Evolutionary conservation across 805 yeast species (phyloP).

Genomic region (Schizosaccharomyces osmophilus): DNA sequence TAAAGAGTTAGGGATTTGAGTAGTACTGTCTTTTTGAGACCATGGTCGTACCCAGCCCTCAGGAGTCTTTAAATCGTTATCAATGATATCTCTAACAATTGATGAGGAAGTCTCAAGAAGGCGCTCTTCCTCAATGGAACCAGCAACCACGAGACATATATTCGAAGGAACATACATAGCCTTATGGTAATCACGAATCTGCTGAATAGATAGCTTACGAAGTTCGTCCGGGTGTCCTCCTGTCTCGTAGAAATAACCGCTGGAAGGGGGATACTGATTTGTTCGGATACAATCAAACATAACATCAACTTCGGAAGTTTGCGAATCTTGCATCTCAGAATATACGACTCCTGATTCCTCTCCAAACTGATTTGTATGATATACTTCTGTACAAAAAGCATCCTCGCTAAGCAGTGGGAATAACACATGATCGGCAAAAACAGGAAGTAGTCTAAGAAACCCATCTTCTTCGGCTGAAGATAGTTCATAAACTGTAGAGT

Average conservation of each 20-base stretch:
- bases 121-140: slow-evolving; percentile 57
- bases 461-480: slow-evolving; percentile 94
- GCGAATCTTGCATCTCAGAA: slow-evolving; percentile 89
- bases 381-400: slow-evolving; percentile 82
- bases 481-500: slow-evolving; percentile 80
- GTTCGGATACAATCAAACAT: slow-evolving; percentile 9
- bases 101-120: slow-evolving; percentile 31
- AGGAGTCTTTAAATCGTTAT: slow-evolving; percentile 13
- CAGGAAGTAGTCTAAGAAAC: slow-evolving; percentile 57
- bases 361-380: slow-evolving; percentile 75
- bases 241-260: slow-evolving; percentile 77
- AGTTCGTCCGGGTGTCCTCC: slow-evolving; percentile 71
- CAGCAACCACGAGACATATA: slow-evolving; percentile 60
- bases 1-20: slow-evolving; percentile 18
- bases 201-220: slow-evolving; percentile 44
- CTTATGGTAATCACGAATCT: slow-evolving; percentile 53
- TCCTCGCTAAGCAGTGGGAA: slow-evolving; percentile 70
- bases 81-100: slow-evolving; percentile 36
- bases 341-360: slow-evolving; percentile 91
- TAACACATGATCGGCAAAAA: slow-evolving; percentile 68
- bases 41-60: slow-evolving; percentile 36
- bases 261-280: slow-evolving; percentile 17
- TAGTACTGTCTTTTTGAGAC: slow-evolving; percentile 33
- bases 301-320: slow-evolving; percentile 46
- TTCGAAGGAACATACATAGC: slow-evolving; percentile 59